Conservation (phyloP, 2,329 filamentous ascomycete species). For the Pseudopyrenochaeta lycopersici region DNA sequence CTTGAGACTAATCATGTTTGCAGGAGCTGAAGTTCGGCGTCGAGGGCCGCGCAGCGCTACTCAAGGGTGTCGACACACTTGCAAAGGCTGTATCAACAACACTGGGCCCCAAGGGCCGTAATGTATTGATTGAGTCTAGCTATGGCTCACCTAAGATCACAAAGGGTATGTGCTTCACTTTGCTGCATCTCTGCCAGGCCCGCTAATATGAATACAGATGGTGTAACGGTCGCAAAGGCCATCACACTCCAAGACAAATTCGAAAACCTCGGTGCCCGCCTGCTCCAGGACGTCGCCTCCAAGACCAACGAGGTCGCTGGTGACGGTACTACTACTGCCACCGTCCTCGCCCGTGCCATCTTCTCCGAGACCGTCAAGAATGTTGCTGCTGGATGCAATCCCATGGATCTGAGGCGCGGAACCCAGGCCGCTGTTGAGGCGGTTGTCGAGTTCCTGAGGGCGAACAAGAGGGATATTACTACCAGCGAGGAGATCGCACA, state of each 20-base stretch:
- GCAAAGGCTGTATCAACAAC: slow-evolving; percentile 96
- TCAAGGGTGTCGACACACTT: slow-evolving; percentile 95
- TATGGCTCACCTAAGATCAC: slow-evolving; percentile 99
- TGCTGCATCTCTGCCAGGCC: not conserved
- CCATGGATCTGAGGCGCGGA: slow-evolving; percentile 97
- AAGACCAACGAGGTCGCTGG: slow-evolving; percentile 99
- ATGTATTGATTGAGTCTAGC: slow-evolving; percentile 97
- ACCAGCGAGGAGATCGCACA: slow-evolving; percentile 97
- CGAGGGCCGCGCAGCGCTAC: slow-evolving; percentile 86
- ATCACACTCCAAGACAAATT: slow-evolving; percentile 98
- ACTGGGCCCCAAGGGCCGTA: slow-evolving; percentile 96
- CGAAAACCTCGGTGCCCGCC: slow-evolving; percentile 96
- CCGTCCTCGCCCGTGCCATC: slow-evolving; percentile 95
- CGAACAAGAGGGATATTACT: slow-evolving; percentile 98
- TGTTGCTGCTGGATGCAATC: slow-evolving; percentile 98
- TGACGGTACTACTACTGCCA: slow-evolving; percentile 98
- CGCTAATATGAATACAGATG: slow-evolving; percentile 50
- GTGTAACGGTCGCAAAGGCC: slow-evolving; percentile 72
- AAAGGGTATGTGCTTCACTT: slow-evolving; percentile 72
- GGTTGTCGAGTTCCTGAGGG: slow-evolving; percentile 91
- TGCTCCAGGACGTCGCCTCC: slow-evolving; percentile 96
- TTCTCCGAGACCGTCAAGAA: slow-evolving; percentile 99
- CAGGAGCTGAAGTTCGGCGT: slow-evolving; percentile 99
- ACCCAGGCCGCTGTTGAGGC: slow-evolving; percentile 96
- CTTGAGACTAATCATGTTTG: slow-evolving; percentile 8